These are phyloP conservation scores for Citrus maxima DNA, from an alignment of 345 rosid genomes.

Conservation along the genomic window DNA sequence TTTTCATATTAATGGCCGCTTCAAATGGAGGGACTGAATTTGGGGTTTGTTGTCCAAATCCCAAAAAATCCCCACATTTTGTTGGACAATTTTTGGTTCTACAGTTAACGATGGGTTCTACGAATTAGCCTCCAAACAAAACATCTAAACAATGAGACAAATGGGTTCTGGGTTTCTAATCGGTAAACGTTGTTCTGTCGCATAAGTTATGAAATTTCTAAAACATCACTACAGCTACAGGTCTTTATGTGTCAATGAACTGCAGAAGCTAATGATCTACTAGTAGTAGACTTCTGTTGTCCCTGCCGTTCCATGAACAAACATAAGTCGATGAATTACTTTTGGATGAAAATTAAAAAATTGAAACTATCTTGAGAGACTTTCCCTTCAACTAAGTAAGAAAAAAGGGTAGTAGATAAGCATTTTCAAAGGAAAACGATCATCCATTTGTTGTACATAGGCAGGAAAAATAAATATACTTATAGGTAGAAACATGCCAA, in stretches of 20 bases:
- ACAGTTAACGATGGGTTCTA: too few species aligned
- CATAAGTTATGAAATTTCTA: slow-evolving; percentile 11
- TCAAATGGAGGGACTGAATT: too few species aligned
- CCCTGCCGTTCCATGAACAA: slow-evolving; percentile 92
- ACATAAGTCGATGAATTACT: slow-evolving; percentile 88
- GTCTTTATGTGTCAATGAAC: neutral
- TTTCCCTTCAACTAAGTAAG: slow-evolving; percentile 47
- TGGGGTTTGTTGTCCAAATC: too few species aligned
- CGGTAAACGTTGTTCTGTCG: neutral
- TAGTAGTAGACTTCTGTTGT: slow-evolving; percentile 96
- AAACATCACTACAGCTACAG: slow-evolving; percentile 10
- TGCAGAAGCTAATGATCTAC: slow-evolving; percentile 54
- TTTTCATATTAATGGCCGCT: too few species aligned
- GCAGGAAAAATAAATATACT: neutral
- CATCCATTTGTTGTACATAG: neutral
- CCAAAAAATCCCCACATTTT: neutral
- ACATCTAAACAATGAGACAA: too few species aligned
- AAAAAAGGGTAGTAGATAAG: neutral
- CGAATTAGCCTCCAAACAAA: neutral
- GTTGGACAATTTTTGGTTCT: too few species aligned
- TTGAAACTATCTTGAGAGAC: slow-evolving; percentile 37
- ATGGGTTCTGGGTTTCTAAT: neutral
- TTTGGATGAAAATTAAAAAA: slow-evolving; percentile 56
- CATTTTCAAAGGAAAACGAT: neutral
- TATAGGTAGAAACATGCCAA: neutral